A percentile compares a stretch with the other conserved stretches of the same genome.
These are phyloP conservation scores for Physcomitrium patens DNA, from an alignment of 225 moss, liverwort and hornwort genomes.

Conservation along the genomic window DNA sequence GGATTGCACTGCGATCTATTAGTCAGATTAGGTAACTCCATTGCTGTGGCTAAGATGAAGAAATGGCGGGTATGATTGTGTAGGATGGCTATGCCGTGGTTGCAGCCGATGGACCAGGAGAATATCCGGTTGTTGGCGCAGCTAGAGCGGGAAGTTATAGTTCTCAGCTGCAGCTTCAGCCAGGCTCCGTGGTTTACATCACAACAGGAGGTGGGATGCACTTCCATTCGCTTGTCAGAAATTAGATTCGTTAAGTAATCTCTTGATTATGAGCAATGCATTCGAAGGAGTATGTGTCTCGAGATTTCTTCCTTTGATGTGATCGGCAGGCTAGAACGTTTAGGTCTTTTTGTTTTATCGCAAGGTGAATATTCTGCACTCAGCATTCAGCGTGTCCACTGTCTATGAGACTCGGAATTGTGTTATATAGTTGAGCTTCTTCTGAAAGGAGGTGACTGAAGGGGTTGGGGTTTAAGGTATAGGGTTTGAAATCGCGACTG, in stretches of 20 bases:
- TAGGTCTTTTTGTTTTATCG: too few relatives aligned
- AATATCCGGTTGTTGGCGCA: constrained; percentile 74
- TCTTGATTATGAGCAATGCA: background rate
- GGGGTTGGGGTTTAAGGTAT: constrained; percentile 11
- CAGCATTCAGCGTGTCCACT: too few relatives aligned
- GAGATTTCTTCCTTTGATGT: constrained; percentile 12
- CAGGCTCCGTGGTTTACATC: constrained; percentile 82
- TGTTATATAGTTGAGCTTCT: background rate
- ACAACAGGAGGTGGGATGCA: constrained; percentile 81
- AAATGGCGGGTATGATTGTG: constrained; percentile 6
- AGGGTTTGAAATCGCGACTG: constrained; percentile 20
- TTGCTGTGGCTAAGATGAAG: background rate
- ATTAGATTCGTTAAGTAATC: background rate
- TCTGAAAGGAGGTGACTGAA: background rate
- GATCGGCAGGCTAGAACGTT: too few relatives aligned
- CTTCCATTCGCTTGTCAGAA: background rate
- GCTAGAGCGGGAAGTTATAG: constrained; percentile 84
- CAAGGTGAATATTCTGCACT: too few relatives aligned
- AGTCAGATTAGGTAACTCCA: background rate
- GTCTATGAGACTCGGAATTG: background rate
- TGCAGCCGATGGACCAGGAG: constrained; percentile 87
- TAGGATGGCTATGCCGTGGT: constrained; percentile 98
- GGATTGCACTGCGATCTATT: background rate
- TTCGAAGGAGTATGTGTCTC: background rate
- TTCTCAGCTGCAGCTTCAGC: constrained; percentile 48